Percentiles rank a stretch among this genome's conserved stretches.
Evolutionary conservation across 1,139 yeast species (phyloP).

Genomic region (Candida sojae): DNA sequence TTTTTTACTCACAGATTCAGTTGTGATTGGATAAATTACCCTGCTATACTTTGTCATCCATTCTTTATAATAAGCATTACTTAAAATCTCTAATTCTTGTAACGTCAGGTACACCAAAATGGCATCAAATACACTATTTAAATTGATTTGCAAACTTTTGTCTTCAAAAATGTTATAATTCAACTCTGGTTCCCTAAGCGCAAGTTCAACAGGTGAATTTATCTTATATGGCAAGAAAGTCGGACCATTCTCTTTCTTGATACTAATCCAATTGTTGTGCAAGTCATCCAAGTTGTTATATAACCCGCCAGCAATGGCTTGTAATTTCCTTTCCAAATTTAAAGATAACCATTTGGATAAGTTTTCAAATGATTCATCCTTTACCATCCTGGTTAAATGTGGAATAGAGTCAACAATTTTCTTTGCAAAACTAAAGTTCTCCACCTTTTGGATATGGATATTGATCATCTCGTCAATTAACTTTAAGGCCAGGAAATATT

Average conservation of each 20-base stretch:
- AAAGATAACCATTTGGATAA: constrained; percentile 71
- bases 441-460: constrained; percentile 69
- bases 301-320: constrained; percentile 59
- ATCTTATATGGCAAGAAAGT: constrained; percentile 63
- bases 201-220: constrained; percentile 82
- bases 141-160: constrained; percentile 49
- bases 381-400: constrained; percentile 69
- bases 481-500: constrained; percentile 85
- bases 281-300: constrained; percentile 57
- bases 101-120: constrained; percentile 78
- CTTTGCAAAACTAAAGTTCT: constrained; percentile 74
- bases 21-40: constrained; percentile 65
- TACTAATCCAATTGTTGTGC: constrained; percentile 57
- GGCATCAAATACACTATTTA: constrained; percentile 78
- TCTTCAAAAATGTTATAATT: constrained; percentile 50
- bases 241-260: constrained; percentile 30
- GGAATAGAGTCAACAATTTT: constrained; percentile 78
- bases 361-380: constrained; percentile 75
- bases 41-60: constrained; percentile 72
- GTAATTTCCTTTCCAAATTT: constrained; percentile 61
- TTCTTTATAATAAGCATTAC: constrained; percentile 68
- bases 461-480: constrained; percentile 71
- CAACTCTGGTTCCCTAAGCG: constrained; percentile 59
- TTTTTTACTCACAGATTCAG: constrained; percentile 24
- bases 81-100: constrained; percentile 61